Base-by-base conservation (phyloP, 1,284 basidiomycete species). In the Golubevia sp. region DNA sequence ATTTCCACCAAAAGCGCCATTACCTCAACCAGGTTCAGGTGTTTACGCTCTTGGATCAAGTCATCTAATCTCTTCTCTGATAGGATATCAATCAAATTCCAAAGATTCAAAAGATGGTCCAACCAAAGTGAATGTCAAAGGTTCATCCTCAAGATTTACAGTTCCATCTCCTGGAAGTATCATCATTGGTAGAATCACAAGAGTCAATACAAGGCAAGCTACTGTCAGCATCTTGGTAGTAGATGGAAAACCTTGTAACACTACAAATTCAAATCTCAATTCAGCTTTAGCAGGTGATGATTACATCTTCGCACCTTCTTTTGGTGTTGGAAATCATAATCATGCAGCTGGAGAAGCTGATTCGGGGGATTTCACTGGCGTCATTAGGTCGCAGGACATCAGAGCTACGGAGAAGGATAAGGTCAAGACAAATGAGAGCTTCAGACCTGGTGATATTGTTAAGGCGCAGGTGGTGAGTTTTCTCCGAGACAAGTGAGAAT, bases 371-470 rank as follows among this genome's bases (percentile, higher is more conserved):
- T 98, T 97, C 74, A 91, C 89, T 0, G 96, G 96, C 13, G 91
- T 98, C 6, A 92, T 99, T 64, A 89, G 96, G 34, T 87, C 89
- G 2, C 92, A 96, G 84, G 97, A 99, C 84, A 74, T 63, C 49
- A 79, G 85, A 55, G 90, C 91, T 26, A 95, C 93, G 1, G 94
- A 97, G 80, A 92, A 93, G 76, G 93, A 96, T 86, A 92, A 91
- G 82, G 88, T 97, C 64, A 95, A 93, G 84, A 92, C 98, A 71
- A 90, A 90, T 34, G 93, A 97, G 73, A 97, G 94, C 80, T 99
- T 98, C 85, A 88, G 97, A 49, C 92, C 95, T 0, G 95, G 97
- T 2, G 96, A 99, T 85, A 92, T 98, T 59, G 92, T 99, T 26
- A 90, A 92, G 71, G 95, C 94, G 3, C 86, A 91, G 49, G 94